Base-by-base conservation (phyloP, 257 asterid genomes). In the Primulina huaijiensis region DNA sequence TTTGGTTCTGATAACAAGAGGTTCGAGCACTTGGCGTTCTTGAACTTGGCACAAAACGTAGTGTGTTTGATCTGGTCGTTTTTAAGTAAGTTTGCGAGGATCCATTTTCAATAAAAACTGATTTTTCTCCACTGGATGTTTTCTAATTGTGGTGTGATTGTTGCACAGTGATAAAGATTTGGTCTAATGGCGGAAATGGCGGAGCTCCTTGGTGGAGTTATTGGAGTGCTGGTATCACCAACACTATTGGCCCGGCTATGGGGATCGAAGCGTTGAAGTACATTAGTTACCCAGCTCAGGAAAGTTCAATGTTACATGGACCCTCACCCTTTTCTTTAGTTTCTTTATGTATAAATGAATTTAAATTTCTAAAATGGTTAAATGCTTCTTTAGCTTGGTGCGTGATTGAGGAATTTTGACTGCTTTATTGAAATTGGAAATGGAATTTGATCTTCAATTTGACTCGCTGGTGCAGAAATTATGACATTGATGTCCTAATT, bases 181-280 rank as follows among this genome's bases (percentile, higher is more conserved):
- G 97, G 99, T 86, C 96, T 17, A 77, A 81, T 73, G 89, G 87
- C 70, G 87, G 88, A 64, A 75, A 82, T 61, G 81, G 77, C 10
- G 96, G 96, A 64, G 96, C 97, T 77, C 99, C 99, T 0, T 90
- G 96, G 99, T 89, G 97, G 99, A 90, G 91, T 80, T 90, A 90
- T 58, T 93, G 99, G 99, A 89, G 99, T 81, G 99, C 97, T 79
- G 97, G 99, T 65, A 89, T 91, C 52, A 89, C 97, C 12, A 92
- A 92, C 73, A 87, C 98, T 0, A 90, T 92, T 71, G 98, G 98
- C 27, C 99, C 99, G 0, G 99, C 96, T 71, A 87, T 93, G 99
- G 99, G 99, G 72, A 93, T 93, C 66, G 96, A 93, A 81, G 96
- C 99, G 1, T 77, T 93, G 75, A 93, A 93, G 76, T 93, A 93